phyloP scores from a whole-genome alignment of 768 basidiomycete species.

The Podaxis carcinomalis region DNA sequence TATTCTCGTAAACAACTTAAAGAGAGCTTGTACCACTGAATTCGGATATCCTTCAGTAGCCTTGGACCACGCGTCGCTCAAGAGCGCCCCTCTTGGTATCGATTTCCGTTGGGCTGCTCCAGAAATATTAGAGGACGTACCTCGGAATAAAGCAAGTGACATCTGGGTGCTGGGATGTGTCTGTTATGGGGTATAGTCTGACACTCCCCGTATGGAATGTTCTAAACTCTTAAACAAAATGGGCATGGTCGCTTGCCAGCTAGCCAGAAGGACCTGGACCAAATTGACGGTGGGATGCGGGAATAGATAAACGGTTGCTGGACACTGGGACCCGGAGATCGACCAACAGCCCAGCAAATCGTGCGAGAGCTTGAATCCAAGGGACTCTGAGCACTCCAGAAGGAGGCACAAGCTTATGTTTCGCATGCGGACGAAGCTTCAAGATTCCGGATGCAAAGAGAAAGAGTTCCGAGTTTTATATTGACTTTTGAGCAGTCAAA shows the following conservation, averaged over 20 bases:
- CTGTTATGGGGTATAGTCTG: constrained; percentile 10
- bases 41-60: constrained; percentile 10
- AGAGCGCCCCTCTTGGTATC: neutral
- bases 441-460: neutral
- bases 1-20: constrained; percentile 7
- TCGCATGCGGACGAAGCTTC: neutral
- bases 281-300: neutral
- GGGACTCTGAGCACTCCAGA: neutral
- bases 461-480: neutral
- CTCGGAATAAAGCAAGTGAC: constrained; percentile 7
- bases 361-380: neutral
- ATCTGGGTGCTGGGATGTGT: constrained; percentile 15
- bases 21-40: constrained; percentile 11
- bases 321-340: neutral
- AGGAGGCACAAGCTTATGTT: neutral
- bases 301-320: neutral
- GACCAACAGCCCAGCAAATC: neutral
- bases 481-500: neutral
- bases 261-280: neutral
- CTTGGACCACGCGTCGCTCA: neutral
- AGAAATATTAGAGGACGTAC: neutral
- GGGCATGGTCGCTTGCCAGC: neutral
- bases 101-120: constrained; percentile 13
- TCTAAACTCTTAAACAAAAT: neutral
- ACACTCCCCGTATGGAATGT: neutral